These are phyloP conservation scores for Exophiala alcalophila DNA, from an alignment of 2,329 filamentous ascomycete species.

Conservation along the genomic window DNA sequence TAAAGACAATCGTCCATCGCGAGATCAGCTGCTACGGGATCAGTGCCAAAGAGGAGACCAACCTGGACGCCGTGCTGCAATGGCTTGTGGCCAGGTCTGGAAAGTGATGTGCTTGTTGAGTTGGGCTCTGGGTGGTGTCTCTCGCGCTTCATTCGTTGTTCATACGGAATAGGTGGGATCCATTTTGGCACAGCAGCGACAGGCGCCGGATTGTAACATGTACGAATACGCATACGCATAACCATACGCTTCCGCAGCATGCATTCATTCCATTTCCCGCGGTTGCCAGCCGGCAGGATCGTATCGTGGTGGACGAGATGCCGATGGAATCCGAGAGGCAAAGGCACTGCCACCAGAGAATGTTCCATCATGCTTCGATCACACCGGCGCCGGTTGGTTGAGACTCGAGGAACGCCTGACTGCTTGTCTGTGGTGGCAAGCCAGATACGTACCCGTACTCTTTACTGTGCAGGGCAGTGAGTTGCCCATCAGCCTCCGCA, in stretches of 20 bases:
- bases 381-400: no score
- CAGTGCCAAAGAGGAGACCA: conserved; percentile 97
- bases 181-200: background rate
- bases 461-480: no score
- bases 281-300: no score
- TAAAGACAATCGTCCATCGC: conserved; percentile 83
- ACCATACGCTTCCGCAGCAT: background rate
- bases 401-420: no score
- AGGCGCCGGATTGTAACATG: conserved; percentile 2
- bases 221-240: conserved; percentile 5
- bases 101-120: no score
- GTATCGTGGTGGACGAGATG: no score
- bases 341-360: no score
- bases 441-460: no score
- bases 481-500: background rate
- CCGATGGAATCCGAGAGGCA: no score
- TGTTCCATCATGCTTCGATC: background rate
- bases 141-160: no score
- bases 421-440: no score
- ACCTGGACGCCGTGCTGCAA: conserved; percentile 92
- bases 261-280: background rate
- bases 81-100: conserved; percentile 91
- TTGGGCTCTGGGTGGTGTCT: no score
- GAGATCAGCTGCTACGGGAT: conserved; percentile 99
- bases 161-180: background rate